Conservation (phyloP, 768 basidiomycete species). For the Amanita phalloides region DNA sequence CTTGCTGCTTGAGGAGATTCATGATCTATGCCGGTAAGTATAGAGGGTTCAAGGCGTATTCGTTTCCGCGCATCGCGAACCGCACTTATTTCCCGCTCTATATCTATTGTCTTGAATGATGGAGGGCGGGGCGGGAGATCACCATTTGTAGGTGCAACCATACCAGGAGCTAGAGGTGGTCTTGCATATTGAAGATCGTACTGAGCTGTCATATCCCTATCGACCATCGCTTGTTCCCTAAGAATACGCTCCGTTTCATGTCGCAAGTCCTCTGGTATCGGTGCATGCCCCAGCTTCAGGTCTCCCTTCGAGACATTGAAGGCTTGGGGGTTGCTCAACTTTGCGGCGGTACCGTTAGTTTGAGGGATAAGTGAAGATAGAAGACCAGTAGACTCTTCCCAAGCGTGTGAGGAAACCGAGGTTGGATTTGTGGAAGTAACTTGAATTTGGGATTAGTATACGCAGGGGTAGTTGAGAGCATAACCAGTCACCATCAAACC, state of each 20-base stretch:
- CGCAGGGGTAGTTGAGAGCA: slow-evolving; percentile 3
- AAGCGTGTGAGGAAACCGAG: slow-evolving; percentile 48
- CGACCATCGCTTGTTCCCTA: slow-evolving; percentile 72
- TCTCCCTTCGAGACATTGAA: slow-evolving; percentile 71
- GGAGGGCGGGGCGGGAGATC: slow-evolving; percentile 79
- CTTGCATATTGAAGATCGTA: slow-evolving; percentile 51
- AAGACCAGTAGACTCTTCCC: slow-evolving; percentile 84
- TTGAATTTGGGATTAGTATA: slow-evolving; percentile 19
- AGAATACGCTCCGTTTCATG: slow-evolving; percentile 72
- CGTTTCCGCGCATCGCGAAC: slow-evolving; percentile 87
- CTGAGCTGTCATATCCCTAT: slow-evolving; percentile 55
- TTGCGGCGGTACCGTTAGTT: slow-evolving; percentile 35
- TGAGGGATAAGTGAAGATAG: slow-evolving; percentile 70
- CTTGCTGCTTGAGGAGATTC: slow-evolving; percentile 48
- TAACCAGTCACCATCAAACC: slow-evolving; percentile 64
- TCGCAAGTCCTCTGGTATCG: slow-evolving; percentile 70
- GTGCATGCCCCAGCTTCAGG: slow-evolving; percentile 79
- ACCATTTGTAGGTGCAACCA: slow-evolving; percentile 50
- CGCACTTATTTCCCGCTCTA: slow-evolving; percentile 82
- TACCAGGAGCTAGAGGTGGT: slow-evolving; percentile 38
- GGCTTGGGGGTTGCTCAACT: slow-evolving; percentile 49
- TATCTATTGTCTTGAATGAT: slow-evolving; percentile 75
- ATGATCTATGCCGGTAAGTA: slow-evolving; percentile 43
- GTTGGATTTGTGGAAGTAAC: slow-evolving; percentile 66
- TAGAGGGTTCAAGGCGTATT: slow-evolving; percentile 78